Conservation (phyloP, 257 asterid species). For the Fraxinus pennsylvanica region DNA sequence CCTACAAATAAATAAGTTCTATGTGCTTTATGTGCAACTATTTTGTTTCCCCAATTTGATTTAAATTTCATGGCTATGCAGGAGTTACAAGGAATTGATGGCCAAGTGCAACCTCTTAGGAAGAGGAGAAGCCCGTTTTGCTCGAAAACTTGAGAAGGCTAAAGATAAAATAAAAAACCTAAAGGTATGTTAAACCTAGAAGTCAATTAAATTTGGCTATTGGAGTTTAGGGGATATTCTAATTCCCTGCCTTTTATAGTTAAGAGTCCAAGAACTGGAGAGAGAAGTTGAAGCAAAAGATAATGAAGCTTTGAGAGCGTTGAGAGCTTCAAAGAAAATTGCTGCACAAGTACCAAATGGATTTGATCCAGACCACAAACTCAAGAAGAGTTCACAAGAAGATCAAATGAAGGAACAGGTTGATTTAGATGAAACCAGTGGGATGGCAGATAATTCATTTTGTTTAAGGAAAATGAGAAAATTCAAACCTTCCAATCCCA, state of each 20-base stretch:
- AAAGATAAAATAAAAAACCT: constrained; percentile 68
- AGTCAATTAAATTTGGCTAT: constrained; percentile 17
- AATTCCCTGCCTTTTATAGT: constrained; percentile 42
- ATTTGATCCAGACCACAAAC: constrained; percentile 29
- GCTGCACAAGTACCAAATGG: constrained; percentile 12
- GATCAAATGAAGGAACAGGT: constrained; percentile 37
- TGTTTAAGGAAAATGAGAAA: constrained; percentile 30
- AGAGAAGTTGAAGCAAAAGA: constrained; percentile 60
- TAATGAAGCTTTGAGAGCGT: constrained; percentile 61
- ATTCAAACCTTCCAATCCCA: constrained; percentile 29
- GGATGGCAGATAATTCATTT: constrained; percentile 28
- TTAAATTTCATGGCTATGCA: constrained; percentile 29
- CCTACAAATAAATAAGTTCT: not conserved
- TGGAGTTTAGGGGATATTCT: constrained; percentile 21
- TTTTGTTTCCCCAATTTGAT: constrained; percentile 9
- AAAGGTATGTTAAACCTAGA: constrained; percentile 47
- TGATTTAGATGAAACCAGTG: constrained; percentile 31
- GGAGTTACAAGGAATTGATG: constrained; percentile 96
- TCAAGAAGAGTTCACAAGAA: constrained; percentile 25
- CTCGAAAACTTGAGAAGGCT: constrained; percentile 74
- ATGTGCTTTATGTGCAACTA: constrained; percentile 10
- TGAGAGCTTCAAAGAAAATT: constrained; percentile 40
- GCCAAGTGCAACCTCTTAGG: constrained; percentile 81
- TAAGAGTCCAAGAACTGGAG: constrained; percentile 71
- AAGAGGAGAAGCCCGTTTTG: constrained; percentile 83